These are phyloP conservation scores for Cladosporium sp. DNA, from an alignment of 2,329 filamentous ascomycete genomes.

Conservation along the genomic window DNA sequence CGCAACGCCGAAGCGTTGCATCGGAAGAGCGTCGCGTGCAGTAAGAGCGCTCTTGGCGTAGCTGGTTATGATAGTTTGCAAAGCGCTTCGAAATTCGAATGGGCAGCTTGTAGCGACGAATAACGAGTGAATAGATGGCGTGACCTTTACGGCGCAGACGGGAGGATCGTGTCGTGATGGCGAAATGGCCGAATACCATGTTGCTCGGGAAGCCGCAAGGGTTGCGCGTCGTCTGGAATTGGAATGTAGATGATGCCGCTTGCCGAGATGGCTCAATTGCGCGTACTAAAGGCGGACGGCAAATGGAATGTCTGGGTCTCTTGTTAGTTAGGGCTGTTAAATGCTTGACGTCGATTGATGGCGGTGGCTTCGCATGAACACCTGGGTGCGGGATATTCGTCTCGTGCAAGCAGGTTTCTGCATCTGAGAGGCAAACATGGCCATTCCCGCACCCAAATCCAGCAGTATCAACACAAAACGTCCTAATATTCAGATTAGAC, in stretches of 20 bases:
- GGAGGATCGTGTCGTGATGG: background rate
- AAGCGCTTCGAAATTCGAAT: background rate
- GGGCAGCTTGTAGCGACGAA: background rate
- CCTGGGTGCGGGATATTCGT: background rate
- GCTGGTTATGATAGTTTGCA: background rate
- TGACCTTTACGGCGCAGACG: background rate
- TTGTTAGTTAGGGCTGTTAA: background rate
- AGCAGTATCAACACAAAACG: no score
- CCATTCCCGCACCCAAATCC: no score
- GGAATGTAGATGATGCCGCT: background rate
- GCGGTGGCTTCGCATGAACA: background rate
- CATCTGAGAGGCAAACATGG: no score
- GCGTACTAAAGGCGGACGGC: background rate
- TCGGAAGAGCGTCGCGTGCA: background rate
- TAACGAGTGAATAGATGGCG: background rate
- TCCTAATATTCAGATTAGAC: no score
- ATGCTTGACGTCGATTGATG: background rate
- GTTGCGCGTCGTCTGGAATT: background rate
- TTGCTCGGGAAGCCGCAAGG: conserved; percentile 2
- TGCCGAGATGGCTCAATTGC: background rate
- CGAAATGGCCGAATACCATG: background rate
- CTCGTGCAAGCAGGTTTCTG: background rate
- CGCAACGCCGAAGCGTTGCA: background rate
- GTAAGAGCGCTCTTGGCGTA: background rate
- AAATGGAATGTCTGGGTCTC: background rate